phyloP scores from a whole-genome alignment of 140 eudicot genomes.

The Oenanthe javanica region DNA sequence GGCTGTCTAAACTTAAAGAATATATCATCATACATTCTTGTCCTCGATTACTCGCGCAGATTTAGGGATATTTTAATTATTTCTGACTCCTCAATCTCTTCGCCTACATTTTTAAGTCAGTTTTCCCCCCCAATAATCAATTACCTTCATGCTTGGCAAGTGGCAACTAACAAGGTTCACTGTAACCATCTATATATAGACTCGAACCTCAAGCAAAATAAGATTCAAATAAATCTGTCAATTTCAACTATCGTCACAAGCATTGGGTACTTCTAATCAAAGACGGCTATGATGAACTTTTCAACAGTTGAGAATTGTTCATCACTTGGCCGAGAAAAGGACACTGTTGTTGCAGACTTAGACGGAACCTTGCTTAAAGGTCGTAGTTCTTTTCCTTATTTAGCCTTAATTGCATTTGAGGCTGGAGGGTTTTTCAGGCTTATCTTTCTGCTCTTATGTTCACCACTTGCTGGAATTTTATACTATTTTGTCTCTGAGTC shows the following conservation, averaged over 20 bases:
- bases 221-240: not conserved
- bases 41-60: not conserved
- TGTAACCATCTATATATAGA: not conserved
- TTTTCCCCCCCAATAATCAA: not conserved
- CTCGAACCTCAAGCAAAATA: not conserved
- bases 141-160: not conserved
- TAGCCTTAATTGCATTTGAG: slow-evolving; percentile 11
- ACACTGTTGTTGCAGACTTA: slow-evolving; percentile 8
- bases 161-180: not conserved
- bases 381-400: slow-evolving; percentile 9
- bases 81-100: not conserved
- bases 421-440: slow-evolving; percentile 5
- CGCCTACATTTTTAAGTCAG: not conserved
- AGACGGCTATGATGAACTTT: slow-evolving; percentile 2
- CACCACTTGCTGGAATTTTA: slow-evolving; percentile 9
- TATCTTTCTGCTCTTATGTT: slow-evolving; percentile 3
- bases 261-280: not conserved
- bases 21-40: not conserved
- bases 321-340: slow-evolving; percentile 5
- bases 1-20: not conserved
- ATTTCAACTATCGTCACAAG: not conserved
- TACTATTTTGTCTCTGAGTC: slow-evolving; percentile 10
- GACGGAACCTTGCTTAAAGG: slow-evolving; percentile 4
- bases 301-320: slow-evolving; percentile 13
- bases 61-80: not conserved